A percentile compares a stretch with the other conserved stretches of the same genome.
Conservation (phyloP, 805 yeast genomes). For the Metschnikowia koreensis region DNA sequence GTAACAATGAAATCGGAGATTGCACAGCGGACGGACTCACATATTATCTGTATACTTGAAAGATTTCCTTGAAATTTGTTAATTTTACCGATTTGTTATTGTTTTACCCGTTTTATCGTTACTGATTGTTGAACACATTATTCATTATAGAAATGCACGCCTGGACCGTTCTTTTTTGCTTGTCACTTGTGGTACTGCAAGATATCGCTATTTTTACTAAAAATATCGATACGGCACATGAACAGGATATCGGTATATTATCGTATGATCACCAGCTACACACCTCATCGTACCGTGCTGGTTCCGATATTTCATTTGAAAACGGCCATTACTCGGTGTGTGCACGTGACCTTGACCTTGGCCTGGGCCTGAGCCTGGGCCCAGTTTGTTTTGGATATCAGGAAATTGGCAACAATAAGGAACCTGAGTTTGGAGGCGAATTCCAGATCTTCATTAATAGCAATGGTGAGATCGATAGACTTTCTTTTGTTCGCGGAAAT, state of each 20-base stretch:
- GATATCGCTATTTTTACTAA: conserved; percentile 9
- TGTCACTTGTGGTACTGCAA: conserved; percentile 8
- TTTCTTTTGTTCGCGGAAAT: conserved; percentile 6
- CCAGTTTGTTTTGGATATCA: conserved; percentile 33
- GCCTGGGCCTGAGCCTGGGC: no score
- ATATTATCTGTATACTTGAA: no score
- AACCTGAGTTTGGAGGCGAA: conserved; percentile 6
- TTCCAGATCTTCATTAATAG: conserved; percentile 10
- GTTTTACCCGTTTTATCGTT: background rate
- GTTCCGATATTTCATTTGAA: background rate
- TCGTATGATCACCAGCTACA: conserved; percentile 11
- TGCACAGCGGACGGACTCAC: no score
- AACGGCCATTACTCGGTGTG: conserved; percentile 29
- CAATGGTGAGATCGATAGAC: conserved; percentile 1
- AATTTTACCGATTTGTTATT: no score
- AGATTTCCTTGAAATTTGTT: no score
- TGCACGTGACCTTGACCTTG: conserved; percentile 25
- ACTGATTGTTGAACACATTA: background rate
- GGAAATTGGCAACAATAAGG: conserved; percentile 2
- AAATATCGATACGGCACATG: background rate
- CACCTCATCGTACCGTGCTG: conserved; percentile 11
- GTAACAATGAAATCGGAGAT: no score
- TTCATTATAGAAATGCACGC: conserved; percentile 2
- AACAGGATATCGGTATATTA: conserved; percentile 17
- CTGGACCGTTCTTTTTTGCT: background rate